Base-by-base conservation (phyloP, 768 basidiomycete genomes). In the Termitomyces sp. region DNA sequence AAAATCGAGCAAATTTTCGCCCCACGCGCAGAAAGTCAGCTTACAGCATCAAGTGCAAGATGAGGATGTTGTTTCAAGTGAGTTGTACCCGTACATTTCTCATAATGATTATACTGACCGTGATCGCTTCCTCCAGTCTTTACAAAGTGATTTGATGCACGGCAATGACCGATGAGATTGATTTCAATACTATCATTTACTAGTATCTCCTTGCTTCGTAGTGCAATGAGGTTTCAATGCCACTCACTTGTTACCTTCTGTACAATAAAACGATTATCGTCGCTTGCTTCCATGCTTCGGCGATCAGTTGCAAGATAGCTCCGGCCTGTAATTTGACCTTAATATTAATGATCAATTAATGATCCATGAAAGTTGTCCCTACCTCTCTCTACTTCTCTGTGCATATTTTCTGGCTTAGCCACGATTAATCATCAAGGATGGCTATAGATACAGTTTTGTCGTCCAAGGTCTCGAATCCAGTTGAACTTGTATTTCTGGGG, bases 21-120 rank as follows among this genome's bases (percentile, higher is more conserved):
- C 94, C 4, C 91, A 97, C 63, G 92, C 94, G 2, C 94, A 97
- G 70, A 97, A 97, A 68, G 92, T 96, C 58, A 91, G 93, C 52
- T 72, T 95, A 59, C 73, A 72, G 23, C 94, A 95, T 74, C 81
- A 83, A 56, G 89, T 96, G 16, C 85, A 86, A 61, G 91, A 94
- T 60, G 91, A 92, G 66, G 91, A 93, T 66, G 89, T 94, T 11
- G 90, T 93, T 50, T 92, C 91, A 29, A 90, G 92, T 93, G 63
- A 63, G 90, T 81, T 25, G 47, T 55, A 11, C 16, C 18, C 43
- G 52, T 39, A 20, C 15, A 16, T 38, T 25, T 2, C 9, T 25
- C 33, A 41, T 27, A 25, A 33, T n/a, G n/a, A 39, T 63, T 22
- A 54, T n/a, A 23, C 9, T 39, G 18, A 32, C 20, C 25, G 1